Base-by-base conservation (phyloP, 2,329 filamentous ascomycete genomes). In the Pseudocercospora ulei region DNA sequence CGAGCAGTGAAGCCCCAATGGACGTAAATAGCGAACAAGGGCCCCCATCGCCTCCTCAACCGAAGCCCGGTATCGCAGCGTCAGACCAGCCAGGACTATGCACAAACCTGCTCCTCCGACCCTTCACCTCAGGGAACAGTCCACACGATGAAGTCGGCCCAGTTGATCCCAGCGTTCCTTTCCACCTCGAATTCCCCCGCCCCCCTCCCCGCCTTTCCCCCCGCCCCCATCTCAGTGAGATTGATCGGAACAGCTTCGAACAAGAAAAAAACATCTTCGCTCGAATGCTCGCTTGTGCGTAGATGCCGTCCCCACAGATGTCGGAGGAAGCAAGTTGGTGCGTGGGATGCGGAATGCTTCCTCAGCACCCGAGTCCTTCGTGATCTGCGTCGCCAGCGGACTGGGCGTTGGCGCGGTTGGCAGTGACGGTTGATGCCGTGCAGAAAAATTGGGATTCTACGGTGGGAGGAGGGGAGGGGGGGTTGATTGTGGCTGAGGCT, bases 401-500 rank as follows among this genome's bases (percentile, higher is more conserved):
- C 2, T 53, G 51, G 17, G 47, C 54, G 7, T 27, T 59, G 2
- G 40, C 38, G 2, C 55, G 54, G 0, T 29, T 59, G 7, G 54
- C 56, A 5, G 52, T 59, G 3, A 48, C 56, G 35, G 37, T 31
- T n/a, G 41, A 48, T 4, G 43, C 41, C 2, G 58, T 58, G 57
- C 29, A 30, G 35, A 47, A 38, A 19, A 56, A 56, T 39, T 29
- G 60, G 6, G 54, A 58, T 4, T 57, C 57, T 3, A 58, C 57
- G 1, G n/a, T n/a, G n/a, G n/a, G n/a, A n/a, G n/a, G n/a, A n/a
- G n/a, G n/a, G n/a, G n/a, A n/a, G n/a, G 54, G 53, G 18, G 62
- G 57, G 3, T 51, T 56, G 20, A 57, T 56, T 23, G 63, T 57
- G 16, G 58, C 56, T 3, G 62, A 62, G 40, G 62, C 58, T 16